Evolutionary conservation across 139 green algal genomes (phyloP).

Genomic region (Microglena sp.): DNA sequence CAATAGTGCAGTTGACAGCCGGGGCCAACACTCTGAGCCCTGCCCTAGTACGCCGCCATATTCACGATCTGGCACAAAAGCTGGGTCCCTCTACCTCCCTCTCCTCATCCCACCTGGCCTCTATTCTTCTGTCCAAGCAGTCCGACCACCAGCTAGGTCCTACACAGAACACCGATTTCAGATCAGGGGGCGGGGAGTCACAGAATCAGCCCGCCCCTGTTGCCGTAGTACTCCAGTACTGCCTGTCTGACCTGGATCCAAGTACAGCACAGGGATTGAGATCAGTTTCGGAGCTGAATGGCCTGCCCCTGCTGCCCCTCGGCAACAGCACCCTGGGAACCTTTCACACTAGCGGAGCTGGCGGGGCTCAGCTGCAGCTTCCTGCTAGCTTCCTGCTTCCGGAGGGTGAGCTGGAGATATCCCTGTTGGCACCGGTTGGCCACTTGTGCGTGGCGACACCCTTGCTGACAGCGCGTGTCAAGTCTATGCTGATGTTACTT

Average conservation of each 20-base stretch:
- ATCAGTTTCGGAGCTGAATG: conserved; percentile 44
- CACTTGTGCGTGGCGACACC: no score
- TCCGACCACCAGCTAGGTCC: no score
- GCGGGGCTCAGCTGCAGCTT: no score
- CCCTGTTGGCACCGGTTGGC: neutral
- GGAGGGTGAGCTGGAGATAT: neutral
- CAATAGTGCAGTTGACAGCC: conserved; percentile 11
- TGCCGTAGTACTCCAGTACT: conserved; percentile 40
- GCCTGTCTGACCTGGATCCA: conserved; percentile 37
- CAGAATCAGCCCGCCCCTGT: neutral
- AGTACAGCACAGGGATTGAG: no score
- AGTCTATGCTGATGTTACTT: no score
- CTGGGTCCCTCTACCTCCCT: no score
- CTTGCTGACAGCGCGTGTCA: no score
- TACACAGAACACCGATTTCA: no score
- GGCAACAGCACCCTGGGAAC: conserved; percentile 24
- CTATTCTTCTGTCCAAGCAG: no score
- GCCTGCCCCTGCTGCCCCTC: conserved; percentile 49
- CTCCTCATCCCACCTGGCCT: no score
- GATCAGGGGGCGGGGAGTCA: no score
- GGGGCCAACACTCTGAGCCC: conserved; percentile 6
- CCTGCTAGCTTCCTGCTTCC: neutral
- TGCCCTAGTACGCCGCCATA: conserved; percentile 7
- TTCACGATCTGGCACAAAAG: no score
- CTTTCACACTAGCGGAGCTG: conserved; percentile 9